A percentile compares a stretch with the other conserved stretches of the same genome.
Conservation (phyloP, 2,329 filamentous ascomycete genomes). For the Stemphylium lycopersici region DNA sequence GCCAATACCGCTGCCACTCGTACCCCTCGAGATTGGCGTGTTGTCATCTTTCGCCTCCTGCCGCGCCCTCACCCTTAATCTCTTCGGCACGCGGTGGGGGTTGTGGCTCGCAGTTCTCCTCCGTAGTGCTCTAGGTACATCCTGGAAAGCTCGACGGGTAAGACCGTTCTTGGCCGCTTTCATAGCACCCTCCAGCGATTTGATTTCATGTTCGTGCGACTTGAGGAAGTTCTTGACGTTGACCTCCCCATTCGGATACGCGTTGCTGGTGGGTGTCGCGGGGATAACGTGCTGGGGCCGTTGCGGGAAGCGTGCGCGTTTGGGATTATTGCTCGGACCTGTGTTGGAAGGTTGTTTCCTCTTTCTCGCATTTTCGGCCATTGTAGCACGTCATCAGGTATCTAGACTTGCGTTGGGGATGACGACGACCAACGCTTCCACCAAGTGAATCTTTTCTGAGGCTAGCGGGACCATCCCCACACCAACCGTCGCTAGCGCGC, state of each 20-base stretch:
- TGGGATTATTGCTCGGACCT: conserved; percentile 10
- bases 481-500: conserved; percentile 12
- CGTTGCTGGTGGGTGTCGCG: conserved; percentile 48
- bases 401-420: conserved; percentile 8
- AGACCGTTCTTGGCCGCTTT: conserved; percentile 69
- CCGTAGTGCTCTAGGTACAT: conserved; percentile 82
- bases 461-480: conserved; percentile 12
- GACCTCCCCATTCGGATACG: conserved; percentile 75
- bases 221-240: conserved; percentile 84
- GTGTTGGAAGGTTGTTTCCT: conserved; percentile 26
- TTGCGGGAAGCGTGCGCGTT: conserved; percentile 37
- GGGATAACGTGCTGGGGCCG: conserved; percentile 37
- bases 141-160: conserved; percentile 82
- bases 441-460: conserved; percentile 3
- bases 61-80: conserved; percentile 72
- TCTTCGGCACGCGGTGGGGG: conserved; percentile 82
- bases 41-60: conserved; percentile 87
- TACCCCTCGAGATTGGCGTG: conserved; percentile 76
- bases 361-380: conserved; percentile 32
- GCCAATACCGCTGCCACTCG: conserved; percentile 63
- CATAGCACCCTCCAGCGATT: conserved; percentile 82
- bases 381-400: conserved; percentile 11
- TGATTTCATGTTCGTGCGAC: conserved; percentile 88
- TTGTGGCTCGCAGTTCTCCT: conserved; percentile 94
- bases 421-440: conserved; percentile 20